Evolutionary conservation across 1,139 yeast genomes (phyloP).

Genomic region (Pneumocystis wakefieldiae): DNA sequence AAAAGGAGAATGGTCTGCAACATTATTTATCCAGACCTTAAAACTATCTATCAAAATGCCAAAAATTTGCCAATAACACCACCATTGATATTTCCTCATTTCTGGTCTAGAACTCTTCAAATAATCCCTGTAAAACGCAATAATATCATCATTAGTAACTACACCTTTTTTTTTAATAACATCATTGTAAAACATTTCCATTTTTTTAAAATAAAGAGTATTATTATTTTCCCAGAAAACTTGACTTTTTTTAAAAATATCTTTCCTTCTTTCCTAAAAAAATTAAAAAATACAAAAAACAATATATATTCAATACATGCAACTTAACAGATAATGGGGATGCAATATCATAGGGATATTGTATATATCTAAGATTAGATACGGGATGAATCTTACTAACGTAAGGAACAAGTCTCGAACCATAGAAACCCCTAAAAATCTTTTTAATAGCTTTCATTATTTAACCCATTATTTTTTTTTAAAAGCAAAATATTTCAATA

Average conservation of each 20-base stretch:
- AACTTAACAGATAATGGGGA: background rate
- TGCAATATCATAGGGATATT: background rate
- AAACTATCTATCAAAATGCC: background rate
- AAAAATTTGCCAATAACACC: background rate
- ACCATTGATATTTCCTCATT: background rate
- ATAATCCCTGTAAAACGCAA: background rate
- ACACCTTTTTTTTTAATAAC: background rate
- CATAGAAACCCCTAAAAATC: background rate
- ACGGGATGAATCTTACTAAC: background rate
- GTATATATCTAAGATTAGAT: conserved; percentile 1
- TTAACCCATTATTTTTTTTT: background rate
- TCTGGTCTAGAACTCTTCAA: background rate
- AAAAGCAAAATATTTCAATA: background rate
- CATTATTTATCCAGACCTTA: background rate
- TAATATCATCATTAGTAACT: background rate
- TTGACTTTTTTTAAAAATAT: background rate
- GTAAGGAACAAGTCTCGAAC: background rate
- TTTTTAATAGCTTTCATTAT: background rate
- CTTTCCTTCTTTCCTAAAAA: background rate
- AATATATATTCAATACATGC: background rate
- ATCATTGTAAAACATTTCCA: background rate
- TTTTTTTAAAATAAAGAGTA: background rate
- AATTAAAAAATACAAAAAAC: background rate
- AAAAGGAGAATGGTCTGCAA: background rate
- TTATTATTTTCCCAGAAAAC: background rate